Percentiles rank a stretch among this genome's conserved stretches.
Conservation (phyloP, 1,284 basidiomycete genomes). For the Trichosporon sp. region DNA sequence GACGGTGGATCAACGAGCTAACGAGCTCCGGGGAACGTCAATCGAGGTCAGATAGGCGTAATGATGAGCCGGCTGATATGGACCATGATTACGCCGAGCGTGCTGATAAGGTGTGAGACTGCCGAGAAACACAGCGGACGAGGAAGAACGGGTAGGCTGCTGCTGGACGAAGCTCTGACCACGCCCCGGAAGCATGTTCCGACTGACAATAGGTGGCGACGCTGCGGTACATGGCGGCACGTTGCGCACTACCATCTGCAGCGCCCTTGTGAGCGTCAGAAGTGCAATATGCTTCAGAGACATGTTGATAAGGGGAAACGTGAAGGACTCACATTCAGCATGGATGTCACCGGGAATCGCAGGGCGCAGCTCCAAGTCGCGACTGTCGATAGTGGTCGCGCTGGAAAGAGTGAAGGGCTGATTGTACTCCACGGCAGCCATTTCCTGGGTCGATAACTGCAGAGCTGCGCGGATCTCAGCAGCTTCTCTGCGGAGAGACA, state of each 20-base stretch:
- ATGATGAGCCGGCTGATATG: background rate
- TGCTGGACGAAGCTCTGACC: too few species aligned
- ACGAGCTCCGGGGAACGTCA: background rate
- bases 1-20: background rate
- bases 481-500: conserved; percentile 33
- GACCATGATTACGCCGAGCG: background rate
- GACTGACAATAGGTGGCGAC: too few species aligned
- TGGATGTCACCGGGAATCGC: background rate
- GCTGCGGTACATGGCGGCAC: too few species aligned
- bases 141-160: too few species aligned
- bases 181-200: too few species aligned
- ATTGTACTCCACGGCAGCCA: conserved; percentile 8
- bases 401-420: conserved; percentile 26
- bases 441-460: conserved; percentile 36
- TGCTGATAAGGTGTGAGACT: background rate
- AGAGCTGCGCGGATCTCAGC: conserved; percentile 38
- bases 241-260: too few species aligned
- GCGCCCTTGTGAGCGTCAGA: too few species aligned
- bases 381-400: conserved; percentile 27
- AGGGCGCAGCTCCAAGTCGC: conserved; percentile 32
- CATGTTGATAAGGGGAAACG: background rate
- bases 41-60: background rate
- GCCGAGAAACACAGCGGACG: too few species aligned
- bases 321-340: conserved; percentile 11
- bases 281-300: too few species aligned